Evolutionary conservation across 148 eudicot genomes (phyloP).

Genomic region (Vaccinium macrocarpon): DNA sequence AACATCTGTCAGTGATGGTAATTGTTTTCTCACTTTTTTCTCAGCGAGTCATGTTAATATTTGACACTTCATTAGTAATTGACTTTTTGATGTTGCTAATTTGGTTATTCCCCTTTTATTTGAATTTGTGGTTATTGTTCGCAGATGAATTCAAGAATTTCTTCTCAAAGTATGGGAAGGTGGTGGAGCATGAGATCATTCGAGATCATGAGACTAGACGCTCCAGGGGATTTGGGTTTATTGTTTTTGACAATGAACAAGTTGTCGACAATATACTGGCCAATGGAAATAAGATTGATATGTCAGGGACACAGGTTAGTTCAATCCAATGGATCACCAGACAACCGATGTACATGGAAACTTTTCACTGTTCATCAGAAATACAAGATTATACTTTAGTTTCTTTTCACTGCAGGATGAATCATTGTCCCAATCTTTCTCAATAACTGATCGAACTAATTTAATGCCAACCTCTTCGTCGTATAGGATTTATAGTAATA

Average conservation of each 20-base stretch:
- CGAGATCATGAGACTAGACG: conserved; percentile 66
- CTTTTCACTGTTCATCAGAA: neutral
- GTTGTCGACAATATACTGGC: conserved; percentile 55
- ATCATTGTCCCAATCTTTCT: neutral
- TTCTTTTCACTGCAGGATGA: neutral
- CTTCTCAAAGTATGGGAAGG: conserved; percentile 70
- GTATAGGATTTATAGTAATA: neutral
- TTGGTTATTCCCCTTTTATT: neutral
- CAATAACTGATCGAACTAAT: neutral
- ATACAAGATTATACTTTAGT: neutral
- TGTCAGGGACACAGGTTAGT: conserved; percentile 65
- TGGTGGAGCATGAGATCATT: conserved; percentile 74
- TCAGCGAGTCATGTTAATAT: neutral
- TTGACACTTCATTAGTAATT: neutral
- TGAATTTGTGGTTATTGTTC: neutral
- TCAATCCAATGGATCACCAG: neutral
- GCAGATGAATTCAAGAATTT: conserved; percentile 65
- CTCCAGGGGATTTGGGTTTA: conserved; percentile 80
- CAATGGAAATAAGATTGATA: conserved; percentile 63
- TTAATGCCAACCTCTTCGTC: neutral
- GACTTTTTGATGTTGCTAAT: neutral
- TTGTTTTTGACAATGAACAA: conserved; percentile 68
- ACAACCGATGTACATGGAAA: neutral
- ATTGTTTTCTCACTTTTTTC: neutral
- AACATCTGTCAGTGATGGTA: conserved; percentile 55